These are phyloP conservation scores for Endothia cerciana DNA, from an alignment of 2,329 filamentous ascomycete species.

Conservation along the genomic window DNA sequence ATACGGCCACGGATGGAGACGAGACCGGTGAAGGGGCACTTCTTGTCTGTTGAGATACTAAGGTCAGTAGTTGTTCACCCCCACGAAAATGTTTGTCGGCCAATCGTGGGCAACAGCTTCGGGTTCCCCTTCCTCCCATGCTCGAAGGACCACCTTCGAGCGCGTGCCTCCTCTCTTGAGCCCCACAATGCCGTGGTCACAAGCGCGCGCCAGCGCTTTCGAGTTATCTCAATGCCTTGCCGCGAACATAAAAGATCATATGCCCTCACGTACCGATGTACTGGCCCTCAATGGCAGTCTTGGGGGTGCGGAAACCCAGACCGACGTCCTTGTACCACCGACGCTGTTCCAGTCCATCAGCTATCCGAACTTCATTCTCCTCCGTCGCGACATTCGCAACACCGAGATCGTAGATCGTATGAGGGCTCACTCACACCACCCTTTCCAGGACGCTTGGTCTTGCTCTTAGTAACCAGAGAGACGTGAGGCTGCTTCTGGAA, in stretches of 20 bases:
- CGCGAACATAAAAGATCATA: neutral
- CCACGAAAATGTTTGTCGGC: neutral
- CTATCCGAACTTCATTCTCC: slow-evolving; percentile 2
- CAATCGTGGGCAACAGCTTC: slow-evolving; percentile 5
- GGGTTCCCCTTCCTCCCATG: slow-evolving; percentile 4
- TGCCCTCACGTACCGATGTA: slow-evolving; percentile 86
- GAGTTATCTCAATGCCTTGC: neutral
- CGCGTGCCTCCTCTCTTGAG: slow-evolving; percentile 4
- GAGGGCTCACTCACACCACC: slow-evolving; percentile 75
- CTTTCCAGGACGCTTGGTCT: slow-evolving; percentile 87
- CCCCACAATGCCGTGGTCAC: neutral
- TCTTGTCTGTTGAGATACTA: slow-evolving; percentile 79
- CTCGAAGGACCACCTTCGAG: neutral
- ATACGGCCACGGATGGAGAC: slow-evolving; percentile 99
- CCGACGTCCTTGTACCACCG: slow-evolving; percentile 97
- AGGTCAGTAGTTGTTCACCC: slow-evolving; percentile 28
- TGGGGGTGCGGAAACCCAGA: slow-evolving; percentile 98
- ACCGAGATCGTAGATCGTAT: neutral
- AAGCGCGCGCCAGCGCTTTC: neutral
- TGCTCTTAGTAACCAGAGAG: slow-evolving; percentile 97
- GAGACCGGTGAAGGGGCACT: slow-evolving; percentile 99
- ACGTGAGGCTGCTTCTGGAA: slow-evolving; percentile 99
- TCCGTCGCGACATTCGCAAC: neutral
- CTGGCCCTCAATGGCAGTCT: slow-evolving; percentile 96
- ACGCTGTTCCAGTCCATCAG: slow-evolving; percentile 27